Base-by-base conservation (phyloP, 169 alveolate genomes). In the Plasmodium coatneyi region DNA sequence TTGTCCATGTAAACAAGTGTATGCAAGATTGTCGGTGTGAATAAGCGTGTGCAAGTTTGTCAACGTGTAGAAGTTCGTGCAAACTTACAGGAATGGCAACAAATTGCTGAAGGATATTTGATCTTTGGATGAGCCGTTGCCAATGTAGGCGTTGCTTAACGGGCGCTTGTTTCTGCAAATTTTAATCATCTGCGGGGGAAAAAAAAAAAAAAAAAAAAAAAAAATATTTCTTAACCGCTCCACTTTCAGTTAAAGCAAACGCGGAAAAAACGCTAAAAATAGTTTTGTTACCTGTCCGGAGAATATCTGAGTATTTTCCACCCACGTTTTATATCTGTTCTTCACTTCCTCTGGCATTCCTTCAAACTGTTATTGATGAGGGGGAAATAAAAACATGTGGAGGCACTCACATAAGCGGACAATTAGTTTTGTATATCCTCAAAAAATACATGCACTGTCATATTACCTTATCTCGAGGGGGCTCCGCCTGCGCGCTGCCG, bases 331-430 rank as follows among this genome's bases (percentile, higher is more conserved):
- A 56, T 86, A 86, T 86, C 93, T 86, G 22, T 74, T 84, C 80
- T 86, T 86, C 41, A 86, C 93, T 76, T 86, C 84, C 41, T 86
- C 74, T 3, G 93, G 93, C 41, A 86, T 39, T 9, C 93, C 93
- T 46, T 86, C 93, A 54, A 86, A 86, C 93, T 86, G 36, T 86
- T 86, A 14, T 5, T 10, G 46, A 41, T 66, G 36, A 16, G 71
- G 41, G 71, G 71, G 71, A 54, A 82, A 30, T 25, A 66, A 5
- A 25, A 6, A 5, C 10, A 12, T 66, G 36, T 66, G n/a, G 14
- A 22, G 30, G 39, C 34, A 66, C 36, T 22, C 60, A 49, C 60
- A 49, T 0, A 49, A 7, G 22, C 60, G 14, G 6, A 49, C 60
- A 49, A 12, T 12, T 22, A 49, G 2, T 49, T 49, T 49, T 49